These are phyloP conservation scores for Articulospora tetracladia DNA, from an alignment of 495 filamentous ascomycete species.

Conservation along the genomic window DNA sequence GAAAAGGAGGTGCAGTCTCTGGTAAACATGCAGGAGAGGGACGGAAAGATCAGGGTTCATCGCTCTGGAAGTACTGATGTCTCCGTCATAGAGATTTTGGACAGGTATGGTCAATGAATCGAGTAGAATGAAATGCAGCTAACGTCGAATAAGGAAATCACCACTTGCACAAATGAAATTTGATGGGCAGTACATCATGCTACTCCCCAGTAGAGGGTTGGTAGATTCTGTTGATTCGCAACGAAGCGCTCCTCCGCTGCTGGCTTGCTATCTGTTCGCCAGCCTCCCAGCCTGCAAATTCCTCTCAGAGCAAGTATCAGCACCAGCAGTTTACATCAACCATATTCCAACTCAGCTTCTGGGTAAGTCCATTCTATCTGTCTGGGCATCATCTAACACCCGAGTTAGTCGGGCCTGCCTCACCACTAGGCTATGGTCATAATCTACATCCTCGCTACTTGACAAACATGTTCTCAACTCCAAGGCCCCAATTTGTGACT, in stretches of 20 bases:
- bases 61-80: not conserved
- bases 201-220: not conserved
- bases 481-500: constrained; percentile 3
- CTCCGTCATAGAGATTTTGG: not conserved
- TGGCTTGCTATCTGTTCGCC: constrained; percentile 9
- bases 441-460: constrained; percentile 12
- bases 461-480: constrained; percentile 9
- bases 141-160: not conserved
- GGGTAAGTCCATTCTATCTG: not conserved
- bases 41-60: not conserved
- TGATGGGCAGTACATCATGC: not conserved
- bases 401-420: constrained; percentile 1
- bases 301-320: constrained; percentile 5
- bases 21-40: not conserved
- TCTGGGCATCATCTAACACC: not conserved
- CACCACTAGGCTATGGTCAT: not conserved
- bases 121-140: not conserved
- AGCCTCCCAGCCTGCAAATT: constrained; percentile 3
- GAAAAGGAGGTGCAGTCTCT: not conserved
- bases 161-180: not conserved
- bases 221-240: not conserved
- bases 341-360: constrained; percentile 18
- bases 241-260: not conserved
- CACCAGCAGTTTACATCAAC: constrained; percentile 9
- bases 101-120: not conserved